phyloP scores from a whole-genome alignment of 106 monocot species.

The Gastrodia elata region DNA sequence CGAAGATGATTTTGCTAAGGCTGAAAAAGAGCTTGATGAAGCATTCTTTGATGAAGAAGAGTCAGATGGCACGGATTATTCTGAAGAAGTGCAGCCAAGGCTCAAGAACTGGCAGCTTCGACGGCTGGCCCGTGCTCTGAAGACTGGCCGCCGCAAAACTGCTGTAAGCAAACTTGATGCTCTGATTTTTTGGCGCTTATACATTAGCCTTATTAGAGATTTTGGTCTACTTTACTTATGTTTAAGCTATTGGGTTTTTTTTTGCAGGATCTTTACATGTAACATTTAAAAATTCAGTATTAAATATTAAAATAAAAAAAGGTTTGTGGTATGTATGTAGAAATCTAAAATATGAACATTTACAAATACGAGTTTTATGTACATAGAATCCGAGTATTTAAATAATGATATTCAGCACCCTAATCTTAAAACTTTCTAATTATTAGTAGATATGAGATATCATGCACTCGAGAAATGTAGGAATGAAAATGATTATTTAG shows the following conservation, averaged over 20 bases:
- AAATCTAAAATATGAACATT: too few relatives aligned
- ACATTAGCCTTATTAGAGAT: background rate
- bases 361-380: too few relatives aligned
- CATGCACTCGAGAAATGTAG: background rate
- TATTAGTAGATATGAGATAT: too few relatives aligned
- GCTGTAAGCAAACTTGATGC: conserved; percentile 28
- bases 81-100: conserved; percentile 29
- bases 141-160: conserved; percentile 77
- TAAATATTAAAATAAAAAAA: too few relatives aligned
- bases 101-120: conserved; percentile 88
- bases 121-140: conserved; percentile 66
- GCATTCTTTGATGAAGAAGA: conserved; percentile 54
- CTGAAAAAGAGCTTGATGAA: conserved; percentile 67
- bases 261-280: too few relatives aligned
- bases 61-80: conserved; percentile 5
- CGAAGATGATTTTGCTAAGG: conserved; percentile 71
- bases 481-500: background rate
- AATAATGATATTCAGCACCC: too few relatives aligned
- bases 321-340: too few relatives aligned
- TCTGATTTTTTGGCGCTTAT: background rate
- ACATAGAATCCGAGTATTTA: too few relatives aligned
- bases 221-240: background rate
- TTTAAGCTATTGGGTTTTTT: background rate
- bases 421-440: too few relatives aligned
- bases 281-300: too few relatives aligned